Conservation (phyloP, 208 protist genomes). For the Leishmania gerbilli region DNA sequence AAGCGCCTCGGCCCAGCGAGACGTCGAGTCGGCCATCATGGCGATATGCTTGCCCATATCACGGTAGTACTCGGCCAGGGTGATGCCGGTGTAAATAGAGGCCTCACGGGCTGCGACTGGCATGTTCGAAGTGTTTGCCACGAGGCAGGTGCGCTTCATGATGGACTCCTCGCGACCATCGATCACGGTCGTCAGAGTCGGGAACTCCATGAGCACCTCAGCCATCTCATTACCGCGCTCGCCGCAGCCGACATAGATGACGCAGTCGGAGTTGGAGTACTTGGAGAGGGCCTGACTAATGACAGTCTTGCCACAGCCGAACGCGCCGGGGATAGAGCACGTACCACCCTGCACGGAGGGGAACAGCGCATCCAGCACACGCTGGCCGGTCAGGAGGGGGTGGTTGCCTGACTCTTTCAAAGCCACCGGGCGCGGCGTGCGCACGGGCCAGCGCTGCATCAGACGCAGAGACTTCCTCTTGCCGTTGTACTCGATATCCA, state of each 20-base stretch:
- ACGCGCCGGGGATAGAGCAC: constrained; percentile 99
- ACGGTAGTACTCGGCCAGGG: constrained; percentile 99
- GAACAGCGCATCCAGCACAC: constrained; percentile 99
- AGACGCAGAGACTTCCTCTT: constrained; percentile 92
- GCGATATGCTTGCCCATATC: constrained; percentile 99
- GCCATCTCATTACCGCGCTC: constrained; percentile 99
- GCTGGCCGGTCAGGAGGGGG: constrained; percentile 99
- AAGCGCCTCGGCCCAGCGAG: constrained; percentile 99
- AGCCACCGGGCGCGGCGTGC: constrained; percentile 94
- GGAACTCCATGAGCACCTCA: constrained; percentile 99
- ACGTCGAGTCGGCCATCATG: constrained; percentile 99
- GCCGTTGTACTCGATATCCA: constrained; percentile 93
- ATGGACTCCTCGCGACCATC: constrained; percentile 97
- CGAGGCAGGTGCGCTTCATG: constrained; percentile 99
- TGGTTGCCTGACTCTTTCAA: constrained; percentile 96
- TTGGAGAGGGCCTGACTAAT: constrained; percentile 99
- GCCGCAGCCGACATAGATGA: constrained; percentile 99
- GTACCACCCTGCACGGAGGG: constrained; percentile 99
- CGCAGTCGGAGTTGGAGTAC: constrained; percentile 99
- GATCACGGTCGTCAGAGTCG: constrained; percentile 95
- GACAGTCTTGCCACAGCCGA: constrained; percentile 99
- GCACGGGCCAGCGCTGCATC: constrained; percentile 98
- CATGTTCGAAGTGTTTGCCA: constrained; percentile 99
- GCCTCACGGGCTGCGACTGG: constrained; percentile 99
- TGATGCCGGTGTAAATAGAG: constrained; percentile 99